Evolutionary conservation across 75 land plant species (phyloP).

Genomic region (Sequoia sempervirens): DNA sequence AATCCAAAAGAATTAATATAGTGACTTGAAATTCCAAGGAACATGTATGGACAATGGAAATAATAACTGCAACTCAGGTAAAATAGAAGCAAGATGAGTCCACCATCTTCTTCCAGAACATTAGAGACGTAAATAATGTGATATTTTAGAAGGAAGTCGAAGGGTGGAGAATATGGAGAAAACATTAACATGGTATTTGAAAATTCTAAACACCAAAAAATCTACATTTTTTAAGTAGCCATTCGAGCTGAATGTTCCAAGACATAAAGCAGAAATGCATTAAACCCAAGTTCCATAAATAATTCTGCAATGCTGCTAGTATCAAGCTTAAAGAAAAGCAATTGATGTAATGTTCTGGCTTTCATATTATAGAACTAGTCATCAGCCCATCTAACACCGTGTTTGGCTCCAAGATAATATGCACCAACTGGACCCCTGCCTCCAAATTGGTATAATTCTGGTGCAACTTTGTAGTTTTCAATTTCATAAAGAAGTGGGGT

Average conservation of each 20-base stretch:
- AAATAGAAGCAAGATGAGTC: no score
- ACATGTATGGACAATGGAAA: no score
- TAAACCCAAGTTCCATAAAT: background rate
- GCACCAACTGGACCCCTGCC: conserved; percentile 85
- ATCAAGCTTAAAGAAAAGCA: background rate
- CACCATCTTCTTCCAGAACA: no score
- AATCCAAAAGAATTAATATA: no score
- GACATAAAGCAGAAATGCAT: background rate
- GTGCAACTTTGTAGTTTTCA: conserved; percentile 50
- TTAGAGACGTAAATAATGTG: no score
- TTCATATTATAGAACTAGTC: conserved; percentile 12
- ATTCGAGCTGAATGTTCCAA: no score
- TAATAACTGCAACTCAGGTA: no score
- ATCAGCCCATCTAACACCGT: conserved; percentile 75
- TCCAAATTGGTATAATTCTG: conserved; percentile 70
- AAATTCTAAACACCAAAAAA: no score
- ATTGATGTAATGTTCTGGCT: background rate
- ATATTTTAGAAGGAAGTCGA: background rate
- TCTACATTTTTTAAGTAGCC: no score
- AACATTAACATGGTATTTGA: no score
- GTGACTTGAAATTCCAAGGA: no score
- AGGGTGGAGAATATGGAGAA: background rate
- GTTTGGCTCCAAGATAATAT: conserved; percentile 78
- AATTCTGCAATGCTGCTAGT: background rate
- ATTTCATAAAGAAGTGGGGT: conserved; percentile 71